phyloP scores from a whole-genome alignment of 2,329 filamentous ascomycete genomes.

The Phialocephala subalpina region DNA sequence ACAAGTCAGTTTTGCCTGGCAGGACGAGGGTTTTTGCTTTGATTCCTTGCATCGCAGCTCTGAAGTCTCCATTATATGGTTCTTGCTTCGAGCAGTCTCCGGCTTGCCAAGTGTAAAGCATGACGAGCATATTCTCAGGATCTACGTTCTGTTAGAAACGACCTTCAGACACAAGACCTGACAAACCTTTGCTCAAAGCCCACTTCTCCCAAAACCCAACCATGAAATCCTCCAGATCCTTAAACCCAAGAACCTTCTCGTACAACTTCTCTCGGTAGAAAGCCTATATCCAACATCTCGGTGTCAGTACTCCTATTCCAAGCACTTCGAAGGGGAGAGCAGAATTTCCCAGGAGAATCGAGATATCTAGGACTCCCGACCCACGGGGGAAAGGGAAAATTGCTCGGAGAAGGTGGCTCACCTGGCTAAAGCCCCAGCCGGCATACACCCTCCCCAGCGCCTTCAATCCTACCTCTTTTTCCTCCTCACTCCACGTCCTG shows the following conservation, averaged over 20 bases:
- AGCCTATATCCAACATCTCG: too few relatives aligned
- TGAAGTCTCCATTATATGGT: slow-evolving; percentile 73
- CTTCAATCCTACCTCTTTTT: slow-evolving; percentile 66
- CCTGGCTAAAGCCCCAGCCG: slow-evolving; percentile 84
- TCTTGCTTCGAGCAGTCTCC: slow-evolving; percentile 74
- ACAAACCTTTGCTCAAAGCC: slow-evolving; percentile 69
- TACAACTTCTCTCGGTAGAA: slow-evolving; percentile 80
- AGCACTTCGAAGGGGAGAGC: too few relatives aligned
- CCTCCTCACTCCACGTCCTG: slow-evolving; percentile 59
- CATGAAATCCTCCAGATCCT: slow-evolving; percentile 77
- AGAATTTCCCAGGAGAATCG: too few relatives aligned
- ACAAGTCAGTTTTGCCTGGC: slow-evolving; percentile 77
- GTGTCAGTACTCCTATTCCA: too few relatives aligned
- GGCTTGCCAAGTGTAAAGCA: slow-evolving; percentile 82
- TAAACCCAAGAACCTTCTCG: slow-evolving; percentile 69
- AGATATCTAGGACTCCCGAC: too few relatives aligned
- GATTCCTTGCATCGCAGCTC: slow-evolving; percentile 71
- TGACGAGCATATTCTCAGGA: slow-evolving; percentile 76
- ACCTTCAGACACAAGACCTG: not conserved
- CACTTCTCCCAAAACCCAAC: slow-evolving; percentile 79
- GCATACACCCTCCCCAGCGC: slow-evolving; percentile 80
- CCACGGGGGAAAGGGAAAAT: too few relatives aligned
- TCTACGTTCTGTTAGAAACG: slow-evolving; percentile 50
- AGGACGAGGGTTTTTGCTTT: slow-evolving; percentile 77
- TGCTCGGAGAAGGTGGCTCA: too few relatives aligned